These are phyloP conservation scores for Podosphaera xanthii DNA, from an alignment of 2,329 filamentous ascomycete genomes.

Conservation along the genomic window DNA sequence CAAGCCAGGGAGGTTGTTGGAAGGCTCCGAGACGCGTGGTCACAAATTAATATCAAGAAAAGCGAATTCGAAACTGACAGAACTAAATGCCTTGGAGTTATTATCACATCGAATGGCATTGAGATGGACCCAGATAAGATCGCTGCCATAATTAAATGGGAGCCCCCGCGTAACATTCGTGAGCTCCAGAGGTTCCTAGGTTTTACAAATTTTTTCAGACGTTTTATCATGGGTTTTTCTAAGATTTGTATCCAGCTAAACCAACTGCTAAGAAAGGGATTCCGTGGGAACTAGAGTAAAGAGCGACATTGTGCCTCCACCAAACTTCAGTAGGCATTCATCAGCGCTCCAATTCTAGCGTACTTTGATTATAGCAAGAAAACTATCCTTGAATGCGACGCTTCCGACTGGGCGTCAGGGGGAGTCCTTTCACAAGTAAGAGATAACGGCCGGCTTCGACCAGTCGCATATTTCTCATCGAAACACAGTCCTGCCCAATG, in stretches of 20 bases:
- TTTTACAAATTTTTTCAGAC: background rate
- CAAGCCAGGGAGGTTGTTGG: background rate
- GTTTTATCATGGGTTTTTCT: background rate
- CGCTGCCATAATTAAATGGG: background rate
- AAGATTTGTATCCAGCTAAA: background rate
- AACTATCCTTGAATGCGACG: background rate
- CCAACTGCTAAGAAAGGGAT: background rate
- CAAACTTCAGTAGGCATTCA: no score
- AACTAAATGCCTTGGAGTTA: constrained; percentile 2
- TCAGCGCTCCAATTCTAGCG: no score
- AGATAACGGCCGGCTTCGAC: background rate
- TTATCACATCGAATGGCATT: background rate
- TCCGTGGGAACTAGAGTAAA: background rate
- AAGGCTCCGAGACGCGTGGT: no score
- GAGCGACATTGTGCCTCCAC: background rate
- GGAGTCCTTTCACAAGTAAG: background rate
- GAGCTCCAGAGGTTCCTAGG: background rate
- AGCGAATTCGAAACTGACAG: background rate
- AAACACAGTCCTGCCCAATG: background rate
- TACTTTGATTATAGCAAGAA: no score
- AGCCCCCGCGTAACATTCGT: background rate
- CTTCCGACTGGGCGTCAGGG: background rate
- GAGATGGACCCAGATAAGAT: constrained; percentile 1
- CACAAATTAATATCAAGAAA: no score
- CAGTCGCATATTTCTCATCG: background rate